These are phyloP conservation scores for Xylariaceae sp. DNA, from an alignment of 2,329 filamentous ascomycete genomes.

Conservation along the genomic window DNA sequence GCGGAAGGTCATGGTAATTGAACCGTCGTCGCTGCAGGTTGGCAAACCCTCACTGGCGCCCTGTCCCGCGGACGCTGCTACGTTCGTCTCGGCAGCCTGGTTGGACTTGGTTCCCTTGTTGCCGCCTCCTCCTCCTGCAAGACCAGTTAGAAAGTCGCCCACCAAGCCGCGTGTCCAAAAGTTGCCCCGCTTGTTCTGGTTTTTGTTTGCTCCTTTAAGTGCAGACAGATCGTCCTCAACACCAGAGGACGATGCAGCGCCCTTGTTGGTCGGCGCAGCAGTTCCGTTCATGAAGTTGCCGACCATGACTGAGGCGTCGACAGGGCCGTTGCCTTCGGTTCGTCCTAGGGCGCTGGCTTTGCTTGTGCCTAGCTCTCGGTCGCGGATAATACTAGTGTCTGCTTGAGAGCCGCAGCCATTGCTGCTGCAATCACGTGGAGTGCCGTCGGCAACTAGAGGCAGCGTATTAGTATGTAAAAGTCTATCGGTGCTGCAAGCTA, in stretches of 20 bases:
- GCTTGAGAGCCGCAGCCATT: conserved; percentile 69
- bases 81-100: conserved; percentile 54
- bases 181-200: conserved; percentile 15
- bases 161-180: conserved; percentile 32
- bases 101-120: conserved; percentile 52
- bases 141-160: conserved; percentile 38
- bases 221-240: conserved; percentile 50
- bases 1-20: conserved; percentile 69
- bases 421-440: conserved; percentile 69
- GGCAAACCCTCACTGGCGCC: conserved; percentile 64
- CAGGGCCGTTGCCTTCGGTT: conserved; percentile 64
- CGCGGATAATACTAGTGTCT: conserved; percentile 74
- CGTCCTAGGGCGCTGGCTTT: conserved; percentile 68
- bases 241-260: conserved; percentile 47
- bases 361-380: conserved; percentile 61
- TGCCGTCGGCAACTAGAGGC: conserved; percentile 63
- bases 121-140: conserved; percentile 39
- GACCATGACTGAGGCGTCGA: conserved; percentile 64
- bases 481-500: not conserved
- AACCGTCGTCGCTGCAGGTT: conserved; percentile 65
- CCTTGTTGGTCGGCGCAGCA: conserved; percentile 46
- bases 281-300: conserved; percentile 64
- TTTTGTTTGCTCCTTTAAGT: conserved; percentile 25
- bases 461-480: not conserved
- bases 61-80: conserved; percentile 60